Conservation (phyloP, 78 protist species). For the Dictyostelium brefeldianum region DNA sequence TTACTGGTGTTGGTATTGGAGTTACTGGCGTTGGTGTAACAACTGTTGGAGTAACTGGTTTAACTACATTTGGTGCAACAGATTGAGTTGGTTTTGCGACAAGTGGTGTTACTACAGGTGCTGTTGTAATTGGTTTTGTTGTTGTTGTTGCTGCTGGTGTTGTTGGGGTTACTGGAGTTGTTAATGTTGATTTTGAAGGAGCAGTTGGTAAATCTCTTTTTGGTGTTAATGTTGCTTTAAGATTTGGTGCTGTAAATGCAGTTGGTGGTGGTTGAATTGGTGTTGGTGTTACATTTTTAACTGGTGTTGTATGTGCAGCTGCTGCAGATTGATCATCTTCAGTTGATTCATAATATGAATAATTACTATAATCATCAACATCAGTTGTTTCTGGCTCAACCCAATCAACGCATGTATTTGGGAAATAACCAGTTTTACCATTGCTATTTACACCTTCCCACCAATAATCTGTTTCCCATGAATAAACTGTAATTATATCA, state of each 20-base stretch:
- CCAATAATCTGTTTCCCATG: constrained; percentile 78
- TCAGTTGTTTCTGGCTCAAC: constrained; percentile 48
- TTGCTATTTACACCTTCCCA: constrained; percentile 45
- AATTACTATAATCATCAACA: not conserved
- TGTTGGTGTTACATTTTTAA: not conserved
- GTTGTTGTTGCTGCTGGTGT: not conserved
- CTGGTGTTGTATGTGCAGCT: constrained; percentile 12
- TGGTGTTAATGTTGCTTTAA: constrained; percentile 3
- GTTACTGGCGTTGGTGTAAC: not conserved
- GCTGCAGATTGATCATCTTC: constrained; percentile 25
- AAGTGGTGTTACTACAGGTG: not conserved
- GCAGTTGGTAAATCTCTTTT: constrained; percentile 13
- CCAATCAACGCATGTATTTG: constrained; percentile 63
- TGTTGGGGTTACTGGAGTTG: not conserved
- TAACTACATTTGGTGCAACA: not conserved
- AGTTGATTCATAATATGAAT: constrained; percentile 61
- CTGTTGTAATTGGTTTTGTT: not conserved
- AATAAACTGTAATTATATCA: constrained; percentile 43
- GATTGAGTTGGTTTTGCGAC: not conserved
- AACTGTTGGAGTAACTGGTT: not conserved
- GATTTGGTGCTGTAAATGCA: not conserved
- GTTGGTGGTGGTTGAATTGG: constrained; percentile 35
- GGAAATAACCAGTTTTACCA: constrained; percentile 69
- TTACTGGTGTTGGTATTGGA: not conserved
- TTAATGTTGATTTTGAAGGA: not conserved